Base-by-base conservation (phyloP, 2,329 filamentous ascomycete genomes). In the Cryphonectria japonica region DNA sequence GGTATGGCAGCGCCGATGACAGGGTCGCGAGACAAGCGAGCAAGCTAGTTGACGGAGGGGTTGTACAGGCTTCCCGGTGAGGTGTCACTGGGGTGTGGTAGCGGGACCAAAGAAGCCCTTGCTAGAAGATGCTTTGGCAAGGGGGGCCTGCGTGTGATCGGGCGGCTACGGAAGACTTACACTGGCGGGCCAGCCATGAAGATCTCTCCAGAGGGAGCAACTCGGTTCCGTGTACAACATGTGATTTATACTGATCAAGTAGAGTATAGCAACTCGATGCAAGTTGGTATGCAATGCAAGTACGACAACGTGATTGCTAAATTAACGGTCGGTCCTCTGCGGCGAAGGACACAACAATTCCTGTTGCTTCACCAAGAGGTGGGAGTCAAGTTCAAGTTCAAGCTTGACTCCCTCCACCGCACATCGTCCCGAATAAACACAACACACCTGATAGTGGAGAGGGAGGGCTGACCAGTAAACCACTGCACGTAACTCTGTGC, bases 91-190 rank as follows among this genome's bases (percentile, higher is more conserved):
- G 26, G 26, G 26, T 26, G 65, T 59, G 50, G 62, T 66, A 57
- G 52, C 63, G 52, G 32, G 41, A 50, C 46, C 22, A 29, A 37
- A 61, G 29, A 13, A 37, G 41, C 22, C 69, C 67, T 69, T 67
- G 69, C 41, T n/a, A 66, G 66, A 50, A 50, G 46, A 50, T n/a
- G 19, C 22, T 50, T 50, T 50, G n/a, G 19, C 43, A 50, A 50
- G 43, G 43, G 37, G 26, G 43, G 29, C 63, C 29, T 50, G 46
- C 29, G 69, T 43, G 50, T 34, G 54, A 32, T 59, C 68, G 68
- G 70, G 70, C 70, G 70, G 64, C 54, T 72, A 64, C 70, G 68
- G 70, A 68, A 66, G 34, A 50, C 1, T 50, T 3, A 43, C 22
- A 3, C 41, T 64, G 61, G 65, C 65, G 54, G 46, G 57, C 68